phyloP scores from a whole-genome alignment of 257 asterid genomes.

The Anisodus acutangulus region DNA sequence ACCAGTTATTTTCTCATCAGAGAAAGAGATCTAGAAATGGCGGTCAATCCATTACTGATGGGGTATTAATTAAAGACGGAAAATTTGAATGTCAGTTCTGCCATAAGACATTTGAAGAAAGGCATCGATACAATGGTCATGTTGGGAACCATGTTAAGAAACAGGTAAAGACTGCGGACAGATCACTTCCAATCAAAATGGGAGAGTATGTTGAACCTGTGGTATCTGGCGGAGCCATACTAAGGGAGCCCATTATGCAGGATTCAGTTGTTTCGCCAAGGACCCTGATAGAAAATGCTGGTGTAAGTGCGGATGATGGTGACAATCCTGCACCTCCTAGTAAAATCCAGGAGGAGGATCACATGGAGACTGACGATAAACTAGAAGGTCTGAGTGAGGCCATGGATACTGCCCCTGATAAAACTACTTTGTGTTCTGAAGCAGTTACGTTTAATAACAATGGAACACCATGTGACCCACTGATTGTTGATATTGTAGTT shows the following conservation, averaged over 20 bases:
- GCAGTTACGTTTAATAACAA: conserved; percentile 32
- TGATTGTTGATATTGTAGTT: conserved; percentile 32
- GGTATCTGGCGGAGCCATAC: conserved; percentile 34
- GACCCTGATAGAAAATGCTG: conserved; percentile 37
- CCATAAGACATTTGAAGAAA: conserved; percentile 63
- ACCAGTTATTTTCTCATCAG: conserved; percentile 56
- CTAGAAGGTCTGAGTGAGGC: conserved; percentile 37
- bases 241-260: conserved; percentile 37
- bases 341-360: conserved; percentile 40
- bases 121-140: conserved; percentile 74
- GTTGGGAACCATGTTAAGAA: conserved; percentile 66
- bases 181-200: conserved; percentile 34
- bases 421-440: conserved; percentile 36
- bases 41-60: conserved; percentile 59
- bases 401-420: conserved; percentile 35
- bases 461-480: conserved; percentile 31
- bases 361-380: conserved; percentile 31
- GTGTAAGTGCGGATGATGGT: conserved; percentile 30
- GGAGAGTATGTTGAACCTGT: conserved; percentile 38
- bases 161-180: conserved; percentile 55
- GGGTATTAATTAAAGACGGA: conserved; percentile 68
- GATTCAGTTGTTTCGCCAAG: conserved; percentile 37
- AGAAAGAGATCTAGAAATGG: conserved; percentile 53
- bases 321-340: conserved; percentile 29
- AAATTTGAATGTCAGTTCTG: conserved; percentile 74